Conservation (phyloP, 176 grass and related monocot genomes). For the Calamus simplicifolius region DNA sequence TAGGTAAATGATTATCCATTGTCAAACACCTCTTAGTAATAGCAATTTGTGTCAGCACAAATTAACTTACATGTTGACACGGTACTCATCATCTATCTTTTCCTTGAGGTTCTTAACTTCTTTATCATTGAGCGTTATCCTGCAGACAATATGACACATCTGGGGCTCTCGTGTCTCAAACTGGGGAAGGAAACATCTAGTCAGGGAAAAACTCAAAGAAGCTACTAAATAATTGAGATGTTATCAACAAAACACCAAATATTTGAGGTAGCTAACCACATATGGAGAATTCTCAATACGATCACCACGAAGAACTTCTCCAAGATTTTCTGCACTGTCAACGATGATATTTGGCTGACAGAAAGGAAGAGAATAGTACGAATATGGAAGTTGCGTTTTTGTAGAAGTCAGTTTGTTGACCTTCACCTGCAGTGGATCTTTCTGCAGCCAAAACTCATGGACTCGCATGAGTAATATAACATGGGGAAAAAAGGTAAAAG, state of each 20-base stretch:
- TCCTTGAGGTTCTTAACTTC: slow-evolving; percentile 73
- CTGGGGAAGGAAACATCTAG: slow-evolving; percentile 11
- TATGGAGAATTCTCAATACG: slow-evolving; percentile 87
- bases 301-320: slow-evolving; percentile 86
- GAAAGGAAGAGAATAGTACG: slow-evolving; percentile 85
- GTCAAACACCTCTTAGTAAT: neutral
- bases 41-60: neutral
- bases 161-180: slow-evolving; percentile 84
- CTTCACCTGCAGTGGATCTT: slow-evolving; percentile 55
- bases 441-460: slow-evolving; percentile 30
- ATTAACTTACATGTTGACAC: slow-evolving; percentile 62
- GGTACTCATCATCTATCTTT: slow-evolving; percentile 90
- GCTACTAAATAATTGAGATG: slow-evolving; percentile 10
- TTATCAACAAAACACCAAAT: slow-evolving; percentile 3
- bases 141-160: slow-evolving; percentile 80
- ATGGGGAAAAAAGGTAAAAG: no score
- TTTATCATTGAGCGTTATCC: slow-evolving; percentile 53
- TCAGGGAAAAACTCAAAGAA: neutral
- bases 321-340: slow-evolving; percentile 81
- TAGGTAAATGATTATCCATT: neutral
- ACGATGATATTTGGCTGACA: slow-evolving; percentile 61
- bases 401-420: slow-evolving; percentile 87
- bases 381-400: slow-evolving; percentile 88
- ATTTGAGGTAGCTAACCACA: slow-evolving; percentile 31
- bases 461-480: no score